Evolutionary conservation across 495 filamentous ascomycete species (phyloP).

Genomic region (Penicillium antarcticum): DNA sequence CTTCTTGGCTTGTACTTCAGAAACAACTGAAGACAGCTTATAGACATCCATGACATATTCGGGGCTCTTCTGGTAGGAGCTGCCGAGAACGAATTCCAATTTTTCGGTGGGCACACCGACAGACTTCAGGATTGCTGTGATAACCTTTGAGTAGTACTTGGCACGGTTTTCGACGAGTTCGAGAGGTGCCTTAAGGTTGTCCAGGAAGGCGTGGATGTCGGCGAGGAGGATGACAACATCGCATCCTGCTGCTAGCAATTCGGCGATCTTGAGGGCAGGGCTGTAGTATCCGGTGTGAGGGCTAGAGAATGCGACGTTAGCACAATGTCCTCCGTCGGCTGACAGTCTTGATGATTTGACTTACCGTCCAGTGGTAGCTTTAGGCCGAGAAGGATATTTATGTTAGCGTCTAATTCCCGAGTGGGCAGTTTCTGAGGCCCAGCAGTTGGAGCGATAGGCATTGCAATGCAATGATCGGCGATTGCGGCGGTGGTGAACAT

Average conservation of each 20-base stretch:
- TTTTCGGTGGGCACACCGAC: slow-evolving; percentile 73
- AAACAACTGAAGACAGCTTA: slow-evolving; percentile 37
- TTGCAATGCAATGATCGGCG: neutral
- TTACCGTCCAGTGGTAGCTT: slow-evolving; percentile 66
- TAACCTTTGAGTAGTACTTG: slow-evolving; percentile 66
- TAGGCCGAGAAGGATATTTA: slow-evolving; percentile 42
- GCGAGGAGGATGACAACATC: slow-evolving; percentile 77
- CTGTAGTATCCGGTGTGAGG: slow-evolving; percentile 10
- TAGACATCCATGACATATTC: slow-evolving; percentile 45
- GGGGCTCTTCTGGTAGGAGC: slow-evolving; percentile 64
- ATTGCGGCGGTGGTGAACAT: too few relatives aligned
- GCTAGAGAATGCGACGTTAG: neutral
- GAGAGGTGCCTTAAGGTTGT: slow-evolving; percentile 71
- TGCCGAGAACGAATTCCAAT: slow-evolving; percentile 81
- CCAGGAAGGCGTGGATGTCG: slow-evolving; percentile 57
- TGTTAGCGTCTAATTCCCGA: too few relatives aligned
- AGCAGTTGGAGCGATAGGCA: neutral
- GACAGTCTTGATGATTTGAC: too few relatives aligned
- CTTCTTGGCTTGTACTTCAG: slow-evolving; percentile 49
- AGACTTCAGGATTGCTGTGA: slow-evolving; percentile 63
- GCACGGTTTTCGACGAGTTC: slow-evolving; percentile 80
- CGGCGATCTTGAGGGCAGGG: slow-evolving; percentile 70
- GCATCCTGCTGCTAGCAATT: slow-evolving; percentile 82
- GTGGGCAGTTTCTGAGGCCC: too few relatives aligned
- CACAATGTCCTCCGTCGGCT: too few relatives aligned